Evolutionary conservation across 176 grass and related monocot genomes (phyloP), one percentile per base, ranked within the genome.

Genomic region (Oryza brachyantha): DNA sequence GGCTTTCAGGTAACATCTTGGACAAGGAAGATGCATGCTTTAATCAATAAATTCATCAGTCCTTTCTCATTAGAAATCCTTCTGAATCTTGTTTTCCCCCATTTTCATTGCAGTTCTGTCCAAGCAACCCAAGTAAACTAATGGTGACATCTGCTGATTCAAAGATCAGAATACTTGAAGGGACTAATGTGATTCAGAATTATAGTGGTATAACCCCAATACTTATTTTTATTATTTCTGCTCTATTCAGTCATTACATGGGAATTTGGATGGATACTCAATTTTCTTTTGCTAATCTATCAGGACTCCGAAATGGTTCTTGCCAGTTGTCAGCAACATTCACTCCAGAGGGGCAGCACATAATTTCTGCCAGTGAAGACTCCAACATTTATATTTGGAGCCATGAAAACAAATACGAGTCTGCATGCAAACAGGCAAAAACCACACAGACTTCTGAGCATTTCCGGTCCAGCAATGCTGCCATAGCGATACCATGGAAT

Each of bases 141-240:
- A 87, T 97, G 94, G 86, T 97, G 55, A 93, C 89, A 73, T 97
- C 86, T 75, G 94, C 94, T 5, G 91, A 93, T 73, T 93, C 94
- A 0, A 91, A 91, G 83, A 84, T 97, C 78, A 87, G 79, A 87
- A 93, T 97, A 77, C 68, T 97, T 66, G 84, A 97, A 42, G 91
- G 91, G 28, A 76, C 50, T 38, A 79, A 69, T 50, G 84, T 97
- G 84, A 88, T 85, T 86, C 86, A 85, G 74, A 92, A 93, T 74
- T 97, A 89, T 76, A 97, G 92, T 84, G 94, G 94, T 97, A 93
- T 14, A 25, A 2, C 57, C 68, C 85, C 81, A 64, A 64, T 73
- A n/a, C 26, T 84, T 65, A 22, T 83, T 66, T 59, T 66, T 59
- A 69, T 25, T 80, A 52, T 4, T 59, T 42, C 70, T 78, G 3